phyloP scores from a whole-genome alignment of 306 rosid genomes.

The Acmispon strigosus region DNA sequence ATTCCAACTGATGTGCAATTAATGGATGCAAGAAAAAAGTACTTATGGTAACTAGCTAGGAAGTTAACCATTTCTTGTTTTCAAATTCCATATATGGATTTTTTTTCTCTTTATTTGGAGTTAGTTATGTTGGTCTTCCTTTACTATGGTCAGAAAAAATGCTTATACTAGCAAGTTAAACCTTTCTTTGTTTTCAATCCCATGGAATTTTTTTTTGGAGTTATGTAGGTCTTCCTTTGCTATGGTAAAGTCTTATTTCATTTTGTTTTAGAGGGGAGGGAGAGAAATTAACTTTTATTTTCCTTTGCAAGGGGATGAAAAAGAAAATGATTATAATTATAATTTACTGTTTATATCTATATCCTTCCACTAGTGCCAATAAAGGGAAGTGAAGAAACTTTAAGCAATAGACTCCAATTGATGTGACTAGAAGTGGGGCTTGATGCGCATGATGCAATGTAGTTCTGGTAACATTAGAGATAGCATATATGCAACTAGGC shows the following conservation, averaged over 20 bases:
- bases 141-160: not conserved
- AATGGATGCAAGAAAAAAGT: not conserved
- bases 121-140: not conserved
- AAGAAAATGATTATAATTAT: too few relatives aligned
- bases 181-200: not conserved
- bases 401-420: too few relatives aligned
- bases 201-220: not conserved
- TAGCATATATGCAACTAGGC: too few relatives aligned
- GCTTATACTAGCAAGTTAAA: not conserved
- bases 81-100: not conserved
- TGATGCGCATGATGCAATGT: too few relatives aligned
- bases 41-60: not conserved
- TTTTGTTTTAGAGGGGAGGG: too few relatives aligned
- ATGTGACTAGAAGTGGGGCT: too few relatives aligned
- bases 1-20: not conserved
- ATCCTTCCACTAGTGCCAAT: too few relatives aligned
- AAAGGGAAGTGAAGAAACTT: too few relatives aligned
- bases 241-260: not conserved
- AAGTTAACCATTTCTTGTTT: not conserved
- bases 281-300: too few relatives aligned
- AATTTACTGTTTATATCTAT: too few relatives aligned
- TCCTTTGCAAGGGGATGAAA: too few relatives aligned
- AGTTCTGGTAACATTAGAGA: too few relatives aligned
- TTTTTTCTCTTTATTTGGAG: not conserved
- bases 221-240: not conserved